A percentile compares a stretch with the other conserved stretches of the same genome.
Evolutionary conservation across 305 asterid genomes (phyloP).

Genomic region (Plantago coronopus): DNA sequence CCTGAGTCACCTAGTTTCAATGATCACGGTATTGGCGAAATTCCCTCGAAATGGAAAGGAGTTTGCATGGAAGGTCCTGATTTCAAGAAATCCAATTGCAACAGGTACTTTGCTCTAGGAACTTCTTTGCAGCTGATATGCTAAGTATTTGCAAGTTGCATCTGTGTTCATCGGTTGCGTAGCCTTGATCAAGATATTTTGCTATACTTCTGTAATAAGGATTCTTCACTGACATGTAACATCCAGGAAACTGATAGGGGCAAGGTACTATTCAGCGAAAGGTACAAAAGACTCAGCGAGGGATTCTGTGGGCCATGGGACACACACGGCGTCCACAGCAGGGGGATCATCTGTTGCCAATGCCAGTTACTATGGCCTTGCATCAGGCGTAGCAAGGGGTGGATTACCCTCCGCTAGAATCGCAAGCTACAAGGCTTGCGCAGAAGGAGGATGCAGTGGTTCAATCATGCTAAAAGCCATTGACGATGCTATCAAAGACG

Average conservation of each 20-base stretch:
- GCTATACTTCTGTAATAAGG: no score
- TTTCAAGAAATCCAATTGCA: constrained; percentile 56
- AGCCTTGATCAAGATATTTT: no score
- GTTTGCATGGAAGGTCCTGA: constrained; percentile 67
- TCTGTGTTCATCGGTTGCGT: no score
- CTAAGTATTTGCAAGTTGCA: neutral
- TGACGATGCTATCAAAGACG: constrained; percentile 66
- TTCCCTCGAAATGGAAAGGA: constrained; percentile 76
- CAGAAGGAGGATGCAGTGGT: constrained; percentile 44
- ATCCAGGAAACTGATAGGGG: constrained; percentile 65
- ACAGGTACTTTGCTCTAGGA: constrained; percentile 36
- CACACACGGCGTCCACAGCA: constrained; percentile 68
- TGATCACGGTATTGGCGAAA: constrained; percentile 43
- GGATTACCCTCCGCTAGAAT: constrained; percentile 62
- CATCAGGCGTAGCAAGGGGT: constrained; percentile 56
- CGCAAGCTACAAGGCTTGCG: constrained; percentile 69
- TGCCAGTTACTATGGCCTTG: constrained; percentile 65
- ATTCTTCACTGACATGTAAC: neutral
- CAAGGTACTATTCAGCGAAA: constrained; percentile 47
- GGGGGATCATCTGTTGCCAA: constrained; percentile 45
- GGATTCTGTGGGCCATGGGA: constrained; percentile 63
- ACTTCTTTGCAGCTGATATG: neutral
- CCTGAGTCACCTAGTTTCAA: constrained; percentile 71
- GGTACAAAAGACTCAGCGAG: constrained; percentile 46
- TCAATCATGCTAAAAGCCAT: constrained; percentile 59